Percentiles rank a stretch among this genome's conserved stretches.
These are phyloP conservation scores for Hygrocybe punicea DNA, from an alignment of 768 basidiomycete species.

Conservation along the genomic window DNA sequence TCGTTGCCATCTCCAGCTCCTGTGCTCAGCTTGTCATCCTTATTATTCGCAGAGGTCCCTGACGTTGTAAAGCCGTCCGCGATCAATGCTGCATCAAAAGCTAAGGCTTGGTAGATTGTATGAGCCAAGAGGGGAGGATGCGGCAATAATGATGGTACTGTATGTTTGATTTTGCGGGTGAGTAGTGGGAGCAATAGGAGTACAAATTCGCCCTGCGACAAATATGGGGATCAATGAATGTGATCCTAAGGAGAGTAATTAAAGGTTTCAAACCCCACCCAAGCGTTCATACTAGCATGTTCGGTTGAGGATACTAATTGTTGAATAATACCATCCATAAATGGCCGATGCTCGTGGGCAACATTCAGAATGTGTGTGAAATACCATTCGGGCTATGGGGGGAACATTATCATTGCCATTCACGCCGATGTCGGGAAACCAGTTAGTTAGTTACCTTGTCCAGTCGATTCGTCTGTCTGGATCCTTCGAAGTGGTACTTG, in stretches of 20 bases:
- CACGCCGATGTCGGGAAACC: too few species aligned
- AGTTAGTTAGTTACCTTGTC: slow-evolving; percentile 67
- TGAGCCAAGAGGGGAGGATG: slow-evolving; percentile 89
- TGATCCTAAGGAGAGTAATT: not conserved
- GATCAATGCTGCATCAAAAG: slow-evolving; percentile 76
- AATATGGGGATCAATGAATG: slow-evolving; percentile 7
- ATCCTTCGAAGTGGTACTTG: slow-evolving; percentile 91
- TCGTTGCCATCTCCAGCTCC: slow-evolving; percentile 20
- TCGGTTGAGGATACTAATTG: slow-evolving; percentile 61
- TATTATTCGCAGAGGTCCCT: slow-evolving; percentile 41
- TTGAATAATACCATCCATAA: slow-evolving; percentile 77
- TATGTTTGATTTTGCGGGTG: slow-evolving; percentile 67
- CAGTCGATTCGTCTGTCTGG: slow-evolving; percentile 80
- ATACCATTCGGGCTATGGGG: slow-evolving; percentile 95
- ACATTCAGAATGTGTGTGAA: slow-evolving; percentile 89
- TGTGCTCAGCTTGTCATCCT: not conserved
- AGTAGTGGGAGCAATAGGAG: slow-evolving; percentile 74
- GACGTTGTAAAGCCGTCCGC: slow-evolving; percentile 69
- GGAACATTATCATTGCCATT: not conserved
- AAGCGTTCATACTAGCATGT: slow-evolving; percentile 63
- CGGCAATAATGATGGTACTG: slow-evolving; percentile 67
- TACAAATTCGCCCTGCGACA: slow-evolving; percentile 74
- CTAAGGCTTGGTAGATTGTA: slow-evolving; percentile 87
- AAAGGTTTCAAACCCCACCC: slow-evolving; percentile 52
- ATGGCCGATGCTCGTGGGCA: slow-evolving; percentile 76